Conservation (phyloP, 176 grass and related monocot species). For the Triticum dicoccoides region DNA sequence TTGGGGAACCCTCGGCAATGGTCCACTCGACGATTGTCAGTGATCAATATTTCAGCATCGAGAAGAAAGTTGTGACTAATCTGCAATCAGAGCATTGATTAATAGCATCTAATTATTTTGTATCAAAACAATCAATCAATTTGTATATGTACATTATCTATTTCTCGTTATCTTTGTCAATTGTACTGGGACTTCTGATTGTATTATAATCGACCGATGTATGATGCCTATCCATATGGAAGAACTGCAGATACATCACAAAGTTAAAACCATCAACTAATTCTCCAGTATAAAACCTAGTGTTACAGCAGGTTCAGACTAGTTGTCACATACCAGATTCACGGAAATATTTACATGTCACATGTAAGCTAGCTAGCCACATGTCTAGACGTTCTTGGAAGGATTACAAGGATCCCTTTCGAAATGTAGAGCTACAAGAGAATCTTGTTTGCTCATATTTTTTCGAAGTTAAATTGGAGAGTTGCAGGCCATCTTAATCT, state of each 20-base stretch:
- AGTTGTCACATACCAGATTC: background rate
- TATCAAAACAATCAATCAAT: background rate
- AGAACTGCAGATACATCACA: background rate
- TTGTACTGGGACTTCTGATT: background rate
- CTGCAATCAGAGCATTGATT: background rate
- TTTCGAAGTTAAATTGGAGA: background rate
- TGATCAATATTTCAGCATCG: background rate
- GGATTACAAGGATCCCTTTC: background rate
- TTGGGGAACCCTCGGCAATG: background rate
- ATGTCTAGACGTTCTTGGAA: background rate
- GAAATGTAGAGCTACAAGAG: background rate
- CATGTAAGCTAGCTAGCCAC: background rate
- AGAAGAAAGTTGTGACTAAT: background rate
- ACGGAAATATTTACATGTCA: background rate
- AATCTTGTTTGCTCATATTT: background rate
- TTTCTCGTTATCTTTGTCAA: background rate
- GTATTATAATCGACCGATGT: background rate
- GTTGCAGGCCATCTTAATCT: background rate
- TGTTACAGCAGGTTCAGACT: background rate
- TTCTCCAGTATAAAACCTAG: background rate
- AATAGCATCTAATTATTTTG: background rate
- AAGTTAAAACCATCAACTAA: background rate
- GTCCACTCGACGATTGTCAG: background rate
- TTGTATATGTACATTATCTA: background rate
- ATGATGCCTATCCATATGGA: background rate